These are phyloP conservation scores for Ascochyta viciae-villosae DNA, from an alignment of 2,329 filamentous ascomycete species.

Conservation along the genomic window DNA sequence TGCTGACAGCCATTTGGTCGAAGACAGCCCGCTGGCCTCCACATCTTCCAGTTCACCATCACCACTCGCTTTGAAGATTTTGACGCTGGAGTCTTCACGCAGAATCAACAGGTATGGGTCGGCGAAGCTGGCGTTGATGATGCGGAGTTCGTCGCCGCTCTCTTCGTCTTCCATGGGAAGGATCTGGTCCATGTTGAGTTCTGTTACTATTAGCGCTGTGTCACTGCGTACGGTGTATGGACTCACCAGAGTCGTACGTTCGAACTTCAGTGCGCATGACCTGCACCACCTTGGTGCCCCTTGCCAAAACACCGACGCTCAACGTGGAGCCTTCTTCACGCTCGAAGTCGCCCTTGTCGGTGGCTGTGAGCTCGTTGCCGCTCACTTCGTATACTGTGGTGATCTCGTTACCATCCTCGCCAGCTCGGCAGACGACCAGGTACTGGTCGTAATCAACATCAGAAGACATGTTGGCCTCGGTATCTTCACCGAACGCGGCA, in stretches of 20 bases:
- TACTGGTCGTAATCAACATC: constrained; percentile 76
- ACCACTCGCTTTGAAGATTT: constrained; percentile 79
- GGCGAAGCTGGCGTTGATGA: constrained; percentile 80
- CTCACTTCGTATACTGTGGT: constrained; percentile 80
- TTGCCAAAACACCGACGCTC: constrained; percentile 83
- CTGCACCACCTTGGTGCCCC: constrained; percentile 82
- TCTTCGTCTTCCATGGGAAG: constrained; percentile 86
- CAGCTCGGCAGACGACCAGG: constrained; percentile 78
- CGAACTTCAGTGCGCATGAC: constrained; percentile 85
- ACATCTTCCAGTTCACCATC: constrained; percentile 87
- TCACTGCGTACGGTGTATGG: not conserved
- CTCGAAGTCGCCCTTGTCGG: constrained; percentile 89
- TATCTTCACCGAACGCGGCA: constrained; percentile 54
- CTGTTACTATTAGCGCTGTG: constrained; percentile 51
- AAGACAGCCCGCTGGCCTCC: constrained; percentile 65
- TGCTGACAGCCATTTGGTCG: constrained; percentile 80
- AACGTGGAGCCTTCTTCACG: constrained; percentile 85
- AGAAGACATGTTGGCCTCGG: constrained; percentile 47
- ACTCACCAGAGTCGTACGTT: constrained; percentile 86
- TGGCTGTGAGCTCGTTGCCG: constrained; percentile 74
- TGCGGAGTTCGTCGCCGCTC: constrained; percentile 78
- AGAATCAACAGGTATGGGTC: constrained; percentile 87
- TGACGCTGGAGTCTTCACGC: constrained; percentile 81
- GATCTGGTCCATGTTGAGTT: constrained; percentile 88
- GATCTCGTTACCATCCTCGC: constrained; percentile 72